Evolutionary conservation across 2,329 filamentous ascomycete species (phyloP), one percentile per base, ranked within the genome.

Genomic region (Aschersonia sp.): DNA sequence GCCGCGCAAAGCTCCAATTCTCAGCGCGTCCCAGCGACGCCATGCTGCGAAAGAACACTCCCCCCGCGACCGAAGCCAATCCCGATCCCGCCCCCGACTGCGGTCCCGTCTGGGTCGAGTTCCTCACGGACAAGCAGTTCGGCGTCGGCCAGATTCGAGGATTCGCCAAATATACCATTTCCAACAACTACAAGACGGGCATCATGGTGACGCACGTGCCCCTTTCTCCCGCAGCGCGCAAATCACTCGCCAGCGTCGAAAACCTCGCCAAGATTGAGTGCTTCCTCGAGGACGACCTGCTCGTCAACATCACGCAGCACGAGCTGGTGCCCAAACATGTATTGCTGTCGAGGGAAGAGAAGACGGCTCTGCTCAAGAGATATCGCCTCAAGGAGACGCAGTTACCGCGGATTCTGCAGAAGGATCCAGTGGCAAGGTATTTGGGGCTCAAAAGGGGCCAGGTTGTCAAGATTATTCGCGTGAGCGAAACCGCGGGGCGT

Each of bases 301-400:
- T 97, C 50, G 89, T 98, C 66, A 98, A 98, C 69, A 97, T 98
- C 66, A 97, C 90, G 50, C 86, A 89, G 65, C 92, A 98, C 70
- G 90, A 97, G 68, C 77, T 98, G 48, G 92, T 98, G 32, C 92
- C 92, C 43, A 88, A 85, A 63, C 92, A 98, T 62, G 82, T 97
- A 39, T 69, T 97, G 51, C 78, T 98, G 48, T 94, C 87, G 58
- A 77, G 81, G 43, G 87, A 94, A 58, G 92, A 98, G 73, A 95
- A 95, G 76, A 69, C 70, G 44, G 83, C 84, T 39, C 70, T 98
- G 59, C 73, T 98, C 51, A 81, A 88, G 68, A 76, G 92, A 52
- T 98, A 98, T 68, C 80, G 92, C 45, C 69, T 98, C 65, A 97
- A 95, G 79, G 92, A 98, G 74, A 95, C 87, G 8, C 92, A 98